Percentiles rank a stretch among this genome's conserved stretches.
These are phyloP conservation scores for Stagonosporopsis vannaccii DNA, from an alignment of 2,329 filamentous ascomycete genomes.

Conservation along the genomic window DNA sequence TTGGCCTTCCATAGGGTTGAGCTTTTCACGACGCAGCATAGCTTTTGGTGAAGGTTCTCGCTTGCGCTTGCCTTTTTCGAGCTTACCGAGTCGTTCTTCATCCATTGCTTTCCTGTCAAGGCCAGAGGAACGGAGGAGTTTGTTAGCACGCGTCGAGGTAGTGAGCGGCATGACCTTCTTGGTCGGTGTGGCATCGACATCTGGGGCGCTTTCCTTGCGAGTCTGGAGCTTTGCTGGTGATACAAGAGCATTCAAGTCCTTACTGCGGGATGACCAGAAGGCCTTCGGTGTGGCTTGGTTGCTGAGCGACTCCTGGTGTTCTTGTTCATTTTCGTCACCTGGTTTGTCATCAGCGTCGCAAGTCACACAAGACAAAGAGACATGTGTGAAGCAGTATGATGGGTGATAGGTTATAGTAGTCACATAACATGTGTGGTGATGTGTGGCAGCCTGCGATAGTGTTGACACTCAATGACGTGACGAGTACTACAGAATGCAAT, in stretches of 20 bases:
- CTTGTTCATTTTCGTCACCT: slow-evolving; percentile 42
- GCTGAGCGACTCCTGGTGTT: slow-evolving; percentile 27
- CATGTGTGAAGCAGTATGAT: not conserved
- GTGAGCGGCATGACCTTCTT: slow-evolving; percentile 13
- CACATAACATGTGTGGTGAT: not conserved
- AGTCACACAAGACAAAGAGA: not conserved
- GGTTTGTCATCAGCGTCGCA: slow-evolving; percentile 11
- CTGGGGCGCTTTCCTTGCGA: slow-evolving; percentile 1
- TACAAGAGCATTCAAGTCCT: slow-evolving; percentile 36
- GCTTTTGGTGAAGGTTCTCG: slow-evolving; percentile 16
- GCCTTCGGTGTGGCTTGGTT: slow-evolving; percentile 21
- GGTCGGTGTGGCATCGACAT: slow-evolving; percentile 11
- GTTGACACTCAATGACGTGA: slow-evolving; percentile 7
- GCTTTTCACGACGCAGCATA: slow-evolving; percentile 21
- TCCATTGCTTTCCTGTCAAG: slow-evolving; percentile 24
- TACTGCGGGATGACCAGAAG: slow-evolving; percentile 31
- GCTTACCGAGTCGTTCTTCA: slow-evolving; percentile 19
- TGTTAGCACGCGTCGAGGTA: slow-evolving; percentile 7
- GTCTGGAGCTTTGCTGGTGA: slow-evolving; percentile 16
- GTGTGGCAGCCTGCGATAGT: not conserved
- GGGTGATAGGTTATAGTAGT: not conserved
- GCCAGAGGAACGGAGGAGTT: slow-evolving; percentile 6
- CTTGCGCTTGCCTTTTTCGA: slow-evolving; percentile 22
- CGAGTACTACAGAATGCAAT: not conserved
- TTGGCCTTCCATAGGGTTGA: slow-evolving; percentile 66